Conservation (phyloP, 345 rosid genomes). For the Crucihimalaya himalaica region DNA sequence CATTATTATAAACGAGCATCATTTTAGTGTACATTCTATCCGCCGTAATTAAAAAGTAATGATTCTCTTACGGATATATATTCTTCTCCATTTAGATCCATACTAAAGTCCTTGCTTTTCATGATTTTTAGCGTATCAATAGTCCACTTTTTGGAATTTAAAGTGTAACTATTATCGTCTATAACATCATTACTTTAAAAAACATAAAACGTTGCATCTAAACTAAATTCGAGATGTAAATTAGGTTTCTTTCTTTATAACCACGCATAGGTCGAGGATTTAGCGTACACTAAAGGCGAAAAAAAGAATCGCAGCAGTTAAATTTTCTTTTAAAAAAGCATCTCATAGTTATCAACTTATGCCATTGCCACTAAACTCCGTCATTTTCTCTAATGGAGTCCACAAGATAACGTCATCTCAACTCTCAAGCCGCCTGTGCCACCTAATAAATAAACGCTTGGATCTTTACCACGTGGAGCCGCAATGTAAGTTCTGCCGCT, state of each 20-base stretch:
- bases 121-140: background rate
- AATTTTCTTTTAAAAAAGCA: background rate
- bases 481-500: constrained; percentile 10
- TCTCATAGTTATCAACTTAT: constrained; percentile 22
- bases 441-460: constrained; percentile 27
- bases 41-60: background rate
- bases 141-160: background rate
- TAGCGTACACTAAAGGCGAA: background rate
- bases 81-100: constrained; percentile 2
- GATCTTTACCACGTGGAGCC: constrained; percentile 28
- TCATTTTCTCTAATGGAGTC: background rate
- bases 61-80: background rate
- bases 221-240: background rate
- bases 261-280: background rate
- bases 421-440: constrained; percentile 22
- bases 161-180: background rate
- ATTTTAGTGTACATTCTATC: background rate
- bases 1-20: background rate
- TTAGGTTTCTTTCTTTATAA: background rate
- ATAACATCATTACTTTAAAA: background rate
- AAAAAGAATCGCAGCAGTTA: background rate
- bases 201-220: background rate
- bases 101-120: background rate
- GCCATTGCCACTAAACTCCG: background rate
- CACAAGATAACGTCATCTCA: background rate